These are phyloP conservation scores for Platanthera zijinensis DNA, from an alignment of 106 monocot species.

Conservation along the genomic window DNA sequence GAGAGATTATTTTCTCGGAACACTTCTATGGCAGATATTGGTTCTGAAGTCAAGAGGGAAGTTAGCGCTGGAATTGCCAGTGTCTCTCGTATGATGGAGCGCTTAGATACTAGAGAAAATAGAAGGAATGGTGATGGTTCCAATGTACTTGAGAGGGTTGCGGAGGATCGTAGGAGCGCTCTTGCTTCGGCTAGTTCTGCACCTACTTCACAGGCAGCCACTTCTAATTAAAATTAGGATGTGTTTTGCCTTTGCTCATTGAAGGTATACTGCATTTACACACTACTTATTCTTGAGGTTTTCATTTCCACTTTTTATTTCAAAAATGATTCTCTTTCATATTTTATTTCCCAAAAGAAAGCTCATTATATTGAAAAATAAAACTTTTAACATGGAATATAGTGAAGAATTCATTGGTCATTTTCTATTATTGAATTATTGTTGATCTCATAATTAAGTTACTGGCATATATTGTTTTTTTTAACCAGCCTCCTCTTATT, in stretches of 20 bases:
- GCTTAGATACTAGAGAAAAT: conserved; percentile 46
- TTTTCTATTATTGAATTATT: not conserved
- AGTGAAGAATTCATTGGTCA: not conserved
- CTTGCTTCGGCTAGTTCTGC: conserved; percentile 11
- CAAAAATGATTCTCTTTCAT: not conserved
- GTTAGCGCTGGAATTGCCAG: conserved; percentile 65
- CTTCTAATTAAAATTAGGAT: conserved; percentile 23
- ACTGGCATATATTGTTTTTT: not conserved
- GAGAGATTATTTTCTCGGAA: conserved; percentile 61
- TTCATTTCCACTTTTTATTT: not conserved
- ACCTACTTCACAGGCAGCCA: conserved; percentile 17
- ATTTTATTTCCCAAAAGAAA: not conserved
- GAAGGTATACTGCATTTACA: not conserved
- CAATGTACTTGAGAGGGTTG: conserved; percentile 8
- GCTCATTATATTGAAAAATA: not conserved
- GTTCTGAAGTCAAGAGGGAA: conserved; percentile 70
- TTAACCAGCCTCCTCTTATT: not conserved
- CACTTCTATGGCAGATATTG: conserved; percentile 46
- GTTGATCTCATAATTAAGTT: not conserved
- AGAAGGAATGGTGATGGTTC: conserved; percentile 16
- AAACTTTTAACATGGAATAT: not conserved
- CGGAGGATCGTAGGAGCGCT: conserved; percentile 10
- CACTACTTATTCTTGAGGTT: not conserved
- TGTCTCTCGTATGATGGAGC: conserved; percentile 67
- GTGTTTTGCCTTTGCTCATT: not conserved